A percentile compares a stretch with the other conserved stretches of the same genome.
Conservation (phyloP, 306 rosid species). For the Biancaea sappan region DNA sequence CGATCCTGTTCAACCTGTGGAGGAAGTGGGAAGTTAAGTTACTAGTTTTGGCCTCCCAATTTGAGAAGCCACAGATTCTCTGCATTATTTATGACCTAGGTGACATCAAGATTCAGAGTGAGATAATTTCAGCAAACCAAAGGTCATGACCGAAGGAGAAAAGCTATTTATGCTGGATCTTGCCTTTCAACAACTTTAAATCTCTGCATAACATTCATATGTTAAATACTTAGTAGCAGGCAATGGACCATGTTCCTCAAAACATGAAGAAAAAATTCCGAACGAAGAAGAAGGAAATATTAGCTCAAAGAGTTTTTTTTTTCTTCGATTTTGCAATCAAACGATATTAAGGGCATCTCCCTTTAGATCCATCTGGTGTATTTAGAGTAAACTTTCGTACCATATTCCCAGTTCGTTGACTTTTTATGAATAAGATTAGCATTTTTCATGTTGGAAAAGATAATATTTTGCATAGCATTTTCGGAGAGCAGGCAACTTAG, state of each 20-base stretch:
- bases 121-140: constrained; percentile 19
- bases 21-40: constrained; percentile 77
- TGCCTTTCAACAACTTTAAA: neutral
- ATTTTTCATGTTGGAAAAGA: neutral
- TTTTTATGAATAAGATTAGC: neutral
- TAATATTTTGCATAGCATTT: neutral
- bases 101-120: constrained; percentile 34
- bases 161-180: neutral
- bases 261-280: too few relatives aligned
- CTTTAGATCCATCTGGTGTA: too few relatives aligned
- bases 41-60: constrained; percentile 39
- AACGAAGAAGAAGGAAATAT: too few relatives aligned
- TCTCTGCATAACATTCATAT: neutral
- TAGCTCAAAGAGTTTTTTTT: too few relatives aligned
- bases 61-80: constrained; percentile 8
- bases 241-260: neutral
- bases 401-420: neutral
- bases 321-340: too few relatives aligned
- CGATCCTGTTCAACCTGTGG: constrained; percentile 75
- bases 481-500: neutral
- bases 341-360: too few relatives aligned
- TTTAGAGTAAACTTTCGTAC: too few relatives aligned
- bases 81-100: constrained; percentile 2
- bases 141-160: constrained; percentile 9
- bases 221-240: neutral